Conservation (phyloP, 2,329 filamentous ascomycete species). For the Ascochyta koolunga region DNA sequence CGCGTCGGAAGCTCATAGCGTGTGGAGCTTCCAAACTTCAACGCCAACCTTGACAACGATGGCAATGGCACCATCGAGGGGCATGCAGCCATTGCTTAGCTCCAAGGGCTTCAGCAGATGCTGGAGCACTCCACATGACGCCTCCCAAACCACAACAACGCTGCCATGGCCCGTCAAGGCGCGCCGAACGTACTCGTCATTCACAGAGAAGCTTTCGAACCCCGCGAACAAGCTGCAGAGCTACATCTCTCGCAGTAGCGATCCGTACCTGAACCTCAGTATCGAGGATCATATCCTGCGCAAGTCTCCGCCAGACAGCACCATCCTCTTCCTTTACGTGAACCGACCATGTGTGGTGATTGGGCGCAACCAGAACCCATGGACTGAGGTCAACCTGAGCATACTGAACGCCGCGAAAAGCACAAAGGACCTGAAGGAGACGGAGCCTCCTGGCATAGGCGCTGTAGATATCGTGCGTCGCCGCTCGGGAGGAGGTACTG, state of each 20-base stretch:
- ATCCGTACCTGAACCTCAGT: conserved; percentile 90
- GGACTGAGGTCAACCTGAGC: conserved; percentile 83
- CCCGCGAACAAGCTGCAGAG: conserved; percentile 50
- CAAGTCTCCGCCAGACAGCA: conserved; percentile 72
- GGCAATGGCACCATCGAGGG: conserved; percentile 30
- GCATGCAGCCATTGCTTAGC: background rate
- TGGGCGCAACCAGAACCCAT: conserved; percentile 96
- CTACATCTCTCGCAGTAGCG: conserved; percentile 60
- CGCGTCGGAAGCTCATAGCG: conserved; percentile 9
- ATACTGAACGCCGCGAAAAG: conserved; percentile 57
- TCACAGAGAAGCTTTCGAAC: conserved; percentile 38
- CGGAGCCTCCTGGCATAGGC: conserved; percentile 50
- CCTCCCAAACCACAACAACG: background rate
- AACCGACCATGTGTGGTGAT: conserved; percentile 89
- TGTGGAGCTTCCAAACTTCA: conserved; percentile 8
- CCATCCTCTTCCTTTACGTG: conserved; percentile 83
- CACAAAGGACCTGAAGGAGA: conserved; percentile 27
- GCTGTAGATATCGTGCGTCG: conserved; percentile 74
- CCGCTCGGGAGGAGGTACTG: conserved; percentile 86
- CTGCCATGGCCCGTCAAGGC: background rate
- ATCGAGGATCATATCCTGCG: conserved; percentile 90
- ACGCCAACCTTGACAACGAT: conserved; percentile 2
- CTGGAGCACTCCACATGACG: background rate
- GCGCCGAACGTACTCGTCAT: conserved; percentile 23
- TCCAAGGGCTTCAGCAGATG: background rate